Conservation (phyloP, 2,329 filamentous ascomycete species). For the Aureobasidium vineae region DNA sequence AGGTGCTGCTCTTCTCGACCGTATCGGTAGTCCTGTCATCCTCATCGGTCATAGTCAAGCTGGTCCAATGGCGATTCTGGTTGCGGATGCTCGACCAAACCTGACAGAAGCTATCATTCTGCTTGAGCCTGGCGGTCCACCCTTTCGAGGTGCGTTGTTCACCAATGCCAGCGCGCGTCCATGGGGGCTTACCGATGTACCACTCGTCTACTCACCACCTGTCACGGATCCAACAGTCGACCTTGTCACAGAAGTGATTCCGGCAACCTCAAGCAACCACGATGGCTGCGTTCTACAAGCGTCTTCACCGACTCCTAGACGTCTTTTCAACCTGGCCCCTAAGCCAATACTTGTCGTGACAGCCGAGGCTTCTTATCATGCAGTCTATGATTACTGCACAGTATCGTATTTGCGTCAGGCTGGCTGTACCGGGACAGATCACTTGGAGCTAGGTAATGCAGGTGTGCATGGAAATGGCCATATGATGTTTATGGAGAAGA, state of each 20-base stretch:
- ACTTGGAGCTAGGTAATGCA: constrained; percentile 46
- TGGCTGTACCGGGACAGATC: constrained; percentile 46
- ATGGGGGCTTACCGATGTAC: constrained; percentile 40
- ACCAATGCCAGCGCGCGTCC: constrained; percentile 29
- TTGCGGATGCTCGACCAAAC: constrained; percentile 51
- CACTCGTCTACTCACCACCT: constrained; percentile 39
- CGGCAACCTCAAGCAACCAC: constrained; percentile 30
- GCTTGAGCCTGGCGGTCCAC: constrained; percentile 56
- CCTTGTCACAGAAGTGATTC: constrained; percentile 25
- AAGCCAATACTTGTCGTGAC: constrained; percentile 54
- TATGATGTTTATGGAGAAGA: constrained; percentile 55
- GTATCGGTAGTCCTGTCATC: constrained; percentile 43
- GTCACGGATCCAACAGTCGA: constrained; percentile 34
- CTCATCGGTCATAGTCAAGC: constrained; percentile 55
- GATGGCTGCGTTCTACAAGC: constrained; percentile 44
- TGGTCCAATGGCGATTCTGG: constrained; percentile 48
- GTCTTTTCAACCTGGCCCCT: constrained; percentile 50
- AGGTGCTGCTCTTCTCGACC: constrained; percentile 45
- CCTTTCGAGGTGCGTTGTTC: constrained; percentile 41
- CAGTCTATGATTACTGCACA: constrained; percentile 56
- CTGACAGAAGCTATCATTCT: constrained; percentile 52
- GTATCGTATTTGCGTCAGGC: constrained; percentile 54
- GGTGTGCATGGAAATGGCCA: constrained; percentile 57
- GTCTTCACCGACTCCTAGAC: constrained; percentile 39
- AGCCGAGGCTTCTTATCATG: constrained; percentile 55